Percentiles rank a stretch among this genome's conserved stretches.
Evolutionary conservation across 1,284 basidiomycete species (phyloP).

Genomic region (Cryptococcus sp.): DNA sequence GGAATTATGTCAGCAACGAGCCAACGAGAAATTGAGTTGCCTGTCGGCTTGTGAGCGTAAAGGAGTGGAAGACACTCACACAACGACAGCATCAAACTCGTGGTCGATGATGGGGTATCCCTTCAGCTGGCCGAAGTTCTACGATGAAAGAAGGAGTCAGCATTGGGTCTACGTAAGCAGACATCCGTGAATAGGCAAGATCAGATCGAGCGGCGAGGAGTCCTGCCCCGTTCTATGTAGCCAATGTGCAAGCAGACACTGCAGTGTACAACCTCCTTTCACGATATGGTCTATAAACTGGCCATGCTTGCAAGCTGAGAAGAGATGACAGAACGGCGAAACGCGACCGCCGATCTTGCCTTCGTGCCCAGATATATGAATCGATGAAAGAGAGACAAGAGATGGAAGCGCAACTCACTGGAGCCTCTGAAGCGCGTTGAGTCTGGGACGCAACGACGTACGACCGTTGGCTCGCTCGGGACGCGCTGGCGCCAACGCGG

Average conservation of each 20-base stretch:
- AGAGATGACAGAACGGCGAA: too few relatives aligned
- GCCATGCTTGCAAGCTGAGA: too few relatives aligned
- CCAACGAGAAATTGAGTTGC: too few relatives aligned
- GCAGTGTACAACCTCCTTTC: too few relatives aligned
- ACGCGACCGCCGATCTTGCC: too few relatives aligned
- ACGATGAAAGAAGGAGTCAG: background rate
- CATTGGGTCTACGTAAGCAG: background rate
- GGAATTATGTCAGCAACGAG: slow-evolving; percentile 16
- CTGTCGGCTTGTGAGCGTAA: slow-evolving; percentile 1
- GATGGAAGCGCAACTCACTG: slow-evolving; percentile 38
- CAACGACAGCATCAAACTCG: slow-evolving; percentile 90
- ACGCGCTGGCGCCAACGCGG: slow-evolving; percentile 14
- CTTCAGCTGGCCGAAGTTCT: slow-evolving; percentile 53
- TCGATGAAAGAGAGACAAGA: too few relatives aligned
- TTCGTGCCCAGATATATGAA: too few relatives aligned
- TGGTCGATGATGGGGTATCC: slow-evolving; percentile 94
- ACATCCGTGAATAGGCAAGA: background rate
- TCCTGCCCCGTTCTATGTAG: too few relatives aligned
- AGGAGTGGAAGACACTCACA: slow-evolving; percentile 62
- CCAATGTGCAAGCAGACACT: too few relatives aligned
- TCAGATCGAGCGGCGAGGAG: background rate
- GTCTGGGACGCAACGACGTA: slow-evolving; percentile 49
- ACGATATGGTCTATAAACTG: too few relatives aligned
- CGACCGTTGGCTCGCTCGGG: slow-evolving; percentile 16
- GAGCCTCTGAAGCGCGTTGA: slow-evolving; percentile 47